Evolutionary conservation across 2,329 filamentous ascomycete species (phyloP), one percentile per base, ranked within the genome.

Genomic region (Monilinia aucupariae): DNA sequence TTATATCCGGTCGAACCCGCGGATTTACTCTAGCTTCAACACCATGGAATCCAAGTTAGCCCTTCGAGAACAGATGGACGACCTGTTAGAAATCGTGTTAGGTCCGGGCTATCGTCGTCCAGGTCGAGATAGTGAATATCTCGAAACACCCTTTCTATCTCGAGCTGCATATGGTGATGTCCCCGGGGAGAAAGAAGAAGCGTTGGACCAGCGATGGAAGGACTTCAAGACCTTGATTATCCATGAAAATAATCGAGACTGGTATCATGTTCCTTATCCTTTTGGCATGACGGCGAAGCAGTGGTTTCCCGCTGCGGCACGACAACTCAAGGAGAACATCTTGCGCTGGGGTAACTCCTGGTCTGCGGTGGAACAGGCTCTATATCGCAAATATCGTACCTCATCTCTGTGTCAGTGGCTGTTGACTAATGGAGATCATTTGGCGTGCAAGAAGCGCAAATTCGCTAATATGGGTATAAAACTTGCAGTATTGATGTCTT

Each of bases 291-390:
- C 20, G 2, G 54, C 30, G 9, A 30, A 56, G 3, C 2, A 25
- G 3, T 56, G 54, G 54, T 34, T 25, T 47, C 13, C 13, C 8
- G 12, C 47, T 12, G 41, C 25, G 10, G 27, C 53, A 56, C 27
- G 41, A 15, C 8, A 47, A 7, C 2, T 47, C 0, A 47, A 22
- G n/a, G 22, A 34, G 8, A 9, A 34, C 4, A 10, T 47, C 3
- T 45, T 32, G 41, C 13, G 20, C 7, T 22, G 27, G 41, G 4
- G 1, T 12, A 5, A 8, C 2, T 2, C 12, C 4, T 25, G n/a
- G 43, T 2, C 1, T 17, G 20, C 10, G 9, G 8, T 7, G 8
- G 17, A 8, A 6, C 2, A 1, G 43, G 10, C 2, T n/a, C 1
- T 43, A 9, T 43, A 30, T 55, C 12, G 9, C 6, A 4, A 20